Percentiles rank a stretch among this genome's conserved stretches.
These are phyloP conservation scores for Saccharomyces hybrid DNA, from an alignment of 1,139 yeast species.

Conservation along the genomic window DNA sequence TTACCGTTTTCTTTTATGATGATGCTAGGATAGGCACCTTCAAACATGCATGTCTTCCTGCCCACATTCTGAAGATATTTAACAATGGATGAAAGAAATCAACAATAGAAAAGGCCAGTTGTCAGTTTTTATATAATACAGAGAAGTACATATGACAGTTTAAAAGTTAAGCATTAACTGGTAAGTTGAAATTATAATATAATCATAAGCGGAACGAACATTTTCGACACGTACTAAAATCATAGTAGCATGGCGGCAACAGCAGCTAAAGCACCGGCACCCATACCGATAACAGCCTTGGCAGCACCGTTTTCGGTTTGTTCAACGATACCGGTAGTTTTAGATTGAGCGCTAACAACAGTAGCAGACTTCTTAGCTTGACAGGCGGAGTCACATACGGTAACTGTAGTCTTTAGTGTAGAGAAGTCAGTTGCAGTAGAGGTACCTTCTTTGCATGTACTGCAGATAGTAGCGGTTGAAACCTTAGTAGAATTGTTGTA, in stretches of 20 bases:
- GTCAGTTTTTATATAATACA: background rate
- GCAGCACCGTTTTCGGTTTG: conserved; percentile 7
- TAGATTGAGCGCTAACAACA: background rate
- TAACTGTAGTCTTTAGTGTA: background rate
- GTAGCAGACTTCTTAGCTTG: conserved; percentile 1
- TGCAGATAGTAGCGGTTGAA: background rate
- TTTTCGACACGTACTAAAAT: background rate
- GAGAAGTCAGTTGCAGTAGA: background rate
- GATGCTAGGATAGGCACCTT: no score
- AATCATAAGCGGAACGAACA: background rate
- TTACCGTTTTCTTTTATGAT: background rate
- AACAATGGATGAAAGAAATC: background rate
- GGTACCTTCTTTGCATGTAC: background rate
- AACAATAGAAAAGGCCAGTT: background rate
- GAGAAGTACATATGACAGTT: background rate
- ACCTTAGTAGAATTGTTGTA: background rate
- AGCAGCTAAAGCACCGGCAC: conserved; percentile 6
- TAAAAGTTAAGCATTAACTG: background rate
- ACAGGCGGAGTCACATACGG: conserved; percentile 1
- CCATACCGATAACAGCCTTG: conserved; percentile 7
- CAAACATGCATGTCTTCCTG: background rate
- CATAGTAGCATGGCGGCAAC: conserved; percentile 5
- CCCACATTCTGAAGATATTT: no score
- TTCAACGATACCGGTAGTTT: background rate
- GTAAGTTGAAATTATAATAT: background rate